Base-by-base conservation (phyloP, 768 basidiomycete genomes). In the Epithele typhae region DNA sequence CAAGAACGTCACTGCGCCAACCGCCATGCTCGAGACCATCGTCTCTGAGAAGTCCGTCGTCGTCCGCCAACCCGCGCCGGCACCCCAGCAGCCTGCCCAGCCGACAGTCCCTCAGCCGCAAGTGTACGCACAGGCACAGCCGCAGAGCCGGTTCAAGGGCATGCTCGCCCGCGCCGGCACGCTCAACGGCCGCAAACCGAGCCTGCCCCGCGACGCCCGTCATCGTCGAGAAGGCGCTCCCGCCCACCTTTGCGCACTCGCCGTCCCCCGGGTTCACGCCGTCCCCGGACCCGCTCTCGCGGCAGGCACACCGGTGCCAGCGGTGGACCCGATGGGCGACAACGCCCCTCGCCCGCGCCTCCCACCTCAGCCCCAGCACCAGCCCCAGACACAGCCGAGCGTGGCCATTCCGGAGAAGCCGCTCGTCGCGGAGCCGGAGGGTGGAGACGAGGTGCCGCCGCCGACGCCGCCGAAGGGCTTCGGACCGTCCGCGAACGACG, bases 1-100 rank as follows among this genome's bases (percentile, higher is more conserved):
- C 9, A 87, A 84, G 63, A 85, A 87, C 58, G 79, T 87, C 18
- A 63, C 61, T 17, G 75, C 80, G 0, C 82, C 85, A 1, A 83
- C 83, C 11, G 76, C 73, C 15, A 89, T 92, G 81, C 77, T 96
- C 18, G 87, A 90, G 66, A 89, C 82, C 9, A 81, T 96, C 43
- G 82, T 95, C 46, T 72, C 79, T 37, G 92, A 95, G 68, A 92
- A 93, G 63, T 55, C 48, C 27, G 48, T 62, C 32, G 45, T 35
- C 15, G 25, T 38, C 15, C 18, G 19, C 30, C 46, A 48, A 4
- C 25, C 44, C 5, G 43, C 47, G 2, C 25, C 32, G 5, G 9
- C 9, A 15, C 35, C 12, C 6, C 35, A 36, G 11, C 48, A 15
- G 18, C 24, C 10, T 19, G 41, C 21, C 22, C 49, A 21, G 45